phyloP scores from a whole-genome alignment of 176 grass and related monocot genomes.

The Cenchrus purpureus region DNA sequence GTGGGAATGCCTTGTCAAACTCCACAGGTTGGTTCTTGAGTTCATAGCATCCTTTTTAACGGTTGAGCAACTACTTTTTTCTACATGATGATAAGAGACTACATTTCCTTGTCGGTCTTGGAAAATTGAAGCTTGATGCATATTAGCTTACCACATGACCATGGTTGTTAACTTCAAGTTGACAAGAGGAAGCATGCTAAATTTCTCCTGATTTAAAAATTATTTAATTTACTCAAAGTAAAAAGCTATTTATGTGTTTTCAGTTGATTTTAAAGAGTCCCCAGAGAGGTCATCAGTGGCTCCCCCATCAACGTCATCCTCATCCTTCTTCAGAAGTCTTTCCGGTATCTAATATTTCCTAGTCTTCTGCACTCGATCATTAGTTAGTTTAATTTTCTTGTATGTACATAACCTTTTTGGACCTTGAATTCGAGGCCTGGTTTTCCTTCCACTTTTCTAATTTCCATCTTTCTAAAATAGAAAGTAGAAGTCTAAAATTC shows the following conservation, averaged over 20 bases:
- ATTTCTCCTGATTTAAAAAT: not conserved
- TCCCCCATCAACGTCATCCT: conserved; percentile 39
- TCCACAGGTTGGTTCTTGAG: conserved; percentile 30
- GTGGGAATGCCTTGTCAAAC: conserved; percentile 7
- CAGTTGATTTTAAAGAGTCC: conserved; percentile 44
- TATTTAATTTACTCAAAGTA: not conserved
- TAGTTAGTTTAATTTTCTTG: not conserved
- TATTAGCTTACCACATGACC: not conserved
- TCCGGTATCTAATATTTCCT: conserved; percentile 23
- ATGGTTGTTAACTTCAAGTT: not conserved
- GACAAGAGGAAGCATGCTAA: not conserved
- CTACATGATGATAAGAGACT: not conserved
- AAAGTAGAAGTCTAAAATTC: conserved; percentile 44
- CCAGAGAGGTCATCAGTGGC: conserved; percentile 7
- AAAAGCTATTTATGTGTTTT: not conserved
- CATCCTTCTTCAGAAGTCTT: conserved; percentile 59
- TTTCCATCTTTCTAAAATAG: conserved; percentile 21
- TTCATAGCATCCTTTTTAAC: not conserved
- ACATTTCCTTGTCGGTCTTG: not conserved
- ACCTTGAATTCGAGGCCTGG: not conserved
- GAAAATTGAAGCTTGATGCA: not conserved
- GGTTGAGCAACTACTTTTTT: not conserved
- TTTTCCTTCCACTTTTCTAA: conserved; percentile 10
- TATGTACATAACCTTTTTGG: not conserved
- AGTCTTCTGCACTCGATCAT: not conserved